A percentile compares a stretch with the other conserved stretches of the same genome.
Conservation (phyloP, 345 rosid species). For the Firmiana major region DNA sequence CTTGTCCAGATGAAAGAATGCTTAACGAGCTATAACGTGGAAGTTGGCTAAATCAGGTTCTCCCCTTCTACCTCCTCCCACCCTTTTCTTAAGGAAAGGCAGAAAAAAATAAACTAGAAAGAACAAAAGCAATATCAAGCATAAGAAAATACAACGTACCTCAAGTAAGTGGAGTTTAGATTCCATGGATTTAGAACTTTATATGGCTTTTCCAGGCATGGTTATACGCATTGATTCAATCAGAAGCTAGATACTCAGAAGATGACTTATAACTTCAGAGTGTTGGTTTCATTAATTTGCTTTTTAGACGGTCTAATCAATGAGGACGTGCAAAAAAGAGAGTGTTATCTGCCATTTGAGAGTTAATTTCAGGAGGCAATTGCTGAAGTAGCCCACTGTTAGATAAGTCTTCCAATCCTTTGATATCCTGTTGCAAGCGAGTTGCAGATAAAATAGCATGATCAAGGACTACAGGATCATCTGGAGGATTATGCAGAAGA, state of each 20-base stretch:
- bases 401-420: slow-evolving; percentile 50
- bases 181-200: neutral
- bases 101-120: neutral
- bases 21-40: neutral
- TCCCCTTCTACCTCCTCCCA: neutral
- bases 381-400: slow-evolving; percentile 45
- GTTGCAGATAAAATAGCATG: slow-evolving; percentile 37
- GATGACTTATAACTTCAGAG: neutral
- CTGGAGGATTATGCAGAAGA: slow-evolving; percentile 43
- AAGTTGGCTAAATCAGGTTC: neutral
- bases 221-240: slow-evolving; percentile 3
- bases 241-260: neutral
- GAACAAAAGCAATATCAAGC: neutral
- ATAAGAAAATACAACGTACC: slow-evolving; percentile 6
- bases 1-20: neutral
- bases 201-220: neutral
- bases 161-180: slow-evolving; percentile 3
- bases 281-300: neutral
- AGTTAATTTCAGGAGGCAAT: slow-evolving; percentile 29
- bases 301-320: slow-evolving; percentile 13
- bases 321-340: slow-evolving; percentile 26
- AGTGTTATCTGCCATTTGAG: slow-evolving; percentile 27
- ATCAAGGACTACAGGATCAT: slow-evolving; percentile 47
- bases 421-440: slow-evolving; percentile 47
- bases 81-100: neutral